phyloP scores from a whole-genome alignment of 495 filamentous ascomycete species.

The Amniculicola lignicola region DNA sequence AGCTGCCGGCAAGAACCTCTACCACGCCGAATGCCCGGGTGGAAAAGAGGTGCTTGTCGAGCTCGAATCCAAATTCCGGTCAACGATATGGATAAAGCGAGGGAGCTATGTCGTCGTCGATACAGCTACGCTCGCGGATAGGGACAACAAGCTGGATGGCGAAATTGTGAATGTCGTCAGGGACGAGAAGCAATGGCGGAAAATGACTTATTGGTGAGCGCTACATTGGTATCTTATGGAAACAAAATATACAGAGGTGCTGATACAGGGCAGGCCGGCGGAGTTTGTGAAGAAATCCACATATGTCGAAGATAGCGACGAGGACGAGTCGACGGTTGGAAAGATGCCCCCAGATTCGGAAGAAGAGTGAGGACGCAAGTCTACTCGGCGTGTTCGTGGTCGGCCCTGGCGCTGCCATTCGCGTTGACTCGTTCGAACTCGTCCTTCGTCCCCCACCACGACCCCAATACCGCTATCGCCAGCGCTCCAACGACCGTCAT shows the following conservation, averaged over 20 bases:
- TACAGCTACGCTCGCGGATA: constrained; percentile 59
- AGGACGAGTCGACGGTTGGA: constrained; percentile 74
- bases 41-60: constrained; percentile 66
- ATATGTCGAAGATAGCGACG: constrained; percentile 59
- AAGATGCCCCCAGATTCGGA: constrained; percentile 77
- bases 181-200: constrained; percentile 89
- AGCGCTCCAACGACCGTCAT: constrained; percentile 69
- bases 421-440: constrained; percentile 36
- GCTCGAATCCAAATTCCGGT: constrained; percentile 76
- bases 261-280: constrained; percentile 63
- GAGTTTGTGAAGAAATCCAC: constrained; percentile 66
- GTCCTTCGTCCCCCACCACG: constrained; percentile 59
- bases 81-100: constrained; percentile 84
- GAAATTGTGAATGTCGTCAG: constrained; percentile 91
- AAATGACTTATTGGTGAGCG: constrained; percentile 77
- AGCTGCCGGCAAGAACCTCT: constrained; percentile 83
- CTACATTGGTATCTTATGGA: background rate
- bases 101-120: constrained; percentile 86
- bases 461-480: constrained; percentile 58
- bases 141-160: constrained; percentile 75
- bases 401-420: constrained; percentile 1
- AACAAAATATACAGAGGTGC: constrained; percentile 5
- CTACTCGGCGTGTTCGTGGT: constrained; percentile 31
- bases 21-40: constrained; percentile 63
- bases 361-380: constrained; percentile 44